Base-by-base conservation (phyloP, 768 basidiomycete species). In the Rhizopogon vulgaris region DNA sequence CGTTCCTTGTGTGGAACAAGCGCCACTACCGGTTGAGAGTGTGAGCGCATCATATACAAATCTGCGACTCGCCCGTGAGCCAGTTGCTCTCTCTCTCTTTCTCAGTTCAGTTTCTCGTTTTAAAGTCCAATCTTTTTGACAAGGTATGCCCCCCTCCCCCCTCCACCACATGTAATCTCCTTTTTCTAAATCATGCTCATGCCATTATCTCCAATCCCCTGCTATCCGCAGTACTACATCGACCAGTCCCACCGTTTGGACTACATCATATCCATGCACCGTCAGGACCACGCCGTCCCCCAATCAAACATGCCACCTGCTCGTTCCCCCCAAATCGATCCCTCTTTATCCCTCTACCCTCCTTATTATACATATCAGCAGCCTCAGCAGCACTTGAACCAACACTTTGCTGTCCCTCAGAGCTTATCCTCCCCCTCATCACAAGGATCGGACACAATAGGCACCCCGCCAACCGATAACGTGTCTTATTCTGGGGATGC, bases 351-450 rank as follows among this genome's bases (percentile, higher is more conserved):
- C n/a, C 68, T 86, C 30, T 85, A 85, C 53, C 72, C 86, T 3
- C 67, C 76, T 0, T 87, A 86, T 64, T 87, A 87, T 61, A 47
- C 67, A 28, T 73, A 78, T 60, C 80, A 82, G 58, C 75, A 73
- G 39, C 70, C 69, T 36, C 76, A 76, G 41, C 75, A 72, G 27
- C 73, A 75, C 55, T 70, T 79, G 51, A 71, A 76, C 15, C 79
- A 75, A 48, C 84, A 83, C 55, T 73, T 84, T 36, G 67, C 78
- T 9, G 65, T 85, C 38, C 74, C 78, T 7, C 73, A 76, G 12
- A 80, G 71, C 63, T 81, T 86, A 55, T 84, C 88, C 4, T 88
- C 89, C 0, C 87, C 89, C 11, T 89, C 89, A 10, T 87, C 87
- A 0, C 85, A 87, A 60, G 86, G 79, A 56, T 90, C 89, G 9